Evolutionary conservation across 164 flowering plant species (phyloP).

Genomic region (Nymphaea thermarum): DNA sequence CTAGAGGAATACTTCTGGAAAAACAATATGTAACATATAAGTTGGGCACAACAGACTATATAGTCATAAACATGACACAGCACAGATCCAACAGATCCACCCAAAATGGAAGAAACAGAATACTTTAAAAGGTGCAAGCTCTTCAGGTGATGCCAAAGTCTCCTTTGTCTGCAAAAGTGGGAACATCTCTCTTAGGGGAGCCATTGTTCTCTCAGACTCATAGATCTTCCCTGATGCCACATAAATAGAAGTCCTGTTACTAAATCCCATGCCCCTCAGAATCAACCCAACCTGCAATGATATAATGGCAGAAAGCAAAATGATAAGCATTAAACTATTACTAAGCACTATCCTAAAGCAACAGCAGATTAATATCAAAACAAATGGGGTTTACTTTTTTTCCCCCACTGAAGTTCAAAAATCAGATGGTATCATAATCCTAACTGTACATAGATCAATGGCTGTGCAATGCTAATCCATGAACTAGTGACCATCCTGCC

Average conservation of each 20-base stretch:
- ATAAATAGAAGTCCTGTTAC: conserved; percentile 64
- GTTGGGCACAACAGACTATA: neutral
- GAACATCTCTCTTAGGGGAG: conserved; percentile 81
- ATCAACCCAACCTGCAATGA: conserved; percentile 77
- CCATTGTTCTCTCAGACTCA: conserved; percentile 69
- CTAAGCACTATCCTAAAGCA: neutral
- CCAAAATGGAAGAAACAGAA: neutral
- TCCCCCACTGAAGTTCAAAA: no score
- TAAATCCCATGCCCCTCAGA: conserved; percentile 99
- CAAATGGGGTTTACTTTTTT: no score
- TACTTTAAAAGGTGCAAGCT: conserved; percentile 76
- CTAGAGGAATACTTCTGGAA: conserved; percentile 82
- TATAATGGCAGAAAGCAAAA: neutral
- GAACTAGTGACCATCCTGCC: no score
- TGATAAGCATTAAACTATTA: neutral
- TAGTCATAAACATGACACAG: neutral
- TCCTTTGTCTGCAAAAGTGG: conserved; percentile 80
- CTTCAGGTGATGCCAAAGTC: conserved; percentile 57
- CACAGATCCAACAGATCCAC: neutral
- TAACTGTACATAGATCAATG: no score
- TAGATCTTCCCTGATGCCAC: conserved; percentile 94
- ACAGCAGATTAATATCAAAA: neutral
- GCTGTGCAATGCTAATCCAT: no score
- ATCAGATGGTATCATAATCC: no score
- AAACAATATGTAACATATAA: neutral